phyloP scores from a whole-genome alignment of 192 early-diverging fungal genomes.

The Chytriomyces sp. region DNA sequence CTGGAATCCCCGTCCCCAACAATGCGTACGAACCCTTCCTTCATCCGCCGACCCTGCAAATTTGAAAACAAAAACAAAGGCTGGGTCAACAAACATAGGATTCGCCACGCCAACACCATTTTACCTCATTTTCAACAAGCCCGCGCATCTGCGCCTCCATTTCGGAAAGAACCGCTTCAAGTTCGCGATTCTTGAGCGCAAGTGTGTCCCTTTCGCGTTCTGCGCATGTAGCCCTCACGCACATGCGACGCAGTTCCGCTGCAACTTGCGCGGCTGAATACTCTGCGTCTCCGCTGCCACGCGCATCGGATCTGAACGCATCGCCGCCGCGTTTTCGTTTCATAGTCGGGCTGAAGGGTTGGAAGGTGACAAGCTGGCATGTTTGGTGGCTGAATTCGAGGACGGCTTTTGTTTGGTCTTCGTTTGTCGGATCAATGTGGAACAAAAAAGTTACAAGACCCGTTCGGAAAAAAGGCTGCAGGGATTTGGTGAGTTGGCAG shows the following conservation, averaged over 20 bases:
- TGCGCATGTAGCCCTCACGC: not conserved
- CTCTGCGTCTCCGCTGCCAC: not conserved
- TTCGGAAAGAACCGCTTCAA: not conserved
- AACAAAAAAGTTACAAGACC: slow-evolving; percentile 30
- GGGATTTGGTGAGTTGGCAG: slow-evolving; percentile 26
- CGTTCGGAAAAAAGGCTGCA: slow-evolving; percentile 23
- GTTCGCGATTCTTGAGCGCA: not conserved
- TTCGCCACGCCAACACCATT: too few relatives aligned
- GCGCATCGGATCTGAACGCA: not conserved
- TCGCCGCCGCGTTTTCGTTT: not conserved
- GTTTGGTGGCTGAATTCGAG: too few relatives aligned
- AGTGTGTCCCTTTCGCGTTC: not conserved
- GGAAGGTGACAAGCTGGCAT: slow-evolving; percentile 25
- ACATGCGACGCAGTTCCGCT: not conserved
- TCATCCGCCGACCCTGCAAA: not conserved
- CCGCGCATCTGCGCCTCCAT: too few relatives aligned
- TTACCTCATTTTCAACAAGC: too few relatives aligned
- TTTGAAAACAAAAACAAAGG: too few relatives aligned
- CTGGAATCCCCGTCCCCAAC: not conserved
- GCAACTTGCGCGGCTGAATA: not conserved
- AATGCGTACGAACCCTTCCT: not conserved
- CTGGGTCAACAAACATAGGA: too few relatives aligned
- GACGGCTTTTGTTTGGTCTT: slow-evolving; percentile 36
- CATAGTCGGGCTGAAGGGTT: not conserved
- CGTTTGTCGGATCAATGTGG: slow-evolving; percentile 34